Evolutionary conservation across 108 stramenopile species (phyloP), one percentile per base, ranked within the genome.

Genomic region (Thalassiosira profunda): DNA sequence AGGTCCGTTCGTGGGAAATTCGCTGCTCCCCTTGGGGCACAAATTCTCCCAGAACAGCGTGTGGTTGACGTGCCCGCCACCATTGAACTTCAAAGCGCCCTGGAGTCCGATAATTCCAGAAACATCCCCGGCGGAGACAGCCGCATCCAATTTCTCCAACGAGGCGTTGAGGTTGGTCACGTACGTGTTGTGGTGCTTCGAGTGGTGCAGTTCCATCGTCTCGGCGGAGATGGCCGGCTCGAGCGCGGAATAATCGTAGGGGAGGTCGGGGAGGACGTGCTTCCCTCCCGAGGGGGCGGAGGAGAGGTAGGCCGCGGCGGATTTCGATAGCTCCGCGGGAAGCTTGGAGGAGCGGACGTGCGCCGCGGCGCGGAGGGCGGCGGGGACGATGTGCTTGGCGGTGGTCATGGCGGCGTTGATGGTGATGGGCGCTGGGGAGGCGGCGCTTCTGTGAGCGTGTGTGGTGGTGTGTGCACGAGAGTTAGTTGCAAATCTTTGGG

Each of bases 61-160:
- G 75, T 99, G 99, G 69, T 99, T 99, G 47, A 99, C 43, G 68
- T 99, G 98, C 24, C 99, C 99, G 2, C 99, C 99, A 14, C 99
- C 99, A 74, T 99, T 99, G 89, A 99, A 99, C 63, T 96, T 96
- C 49, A 98, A 71, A 12, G 97, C 97, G 29, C 79, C 84, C 46
- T 93, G 87, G 15, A 94, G 63, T 20, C 70, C 74, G 51, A 97
- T 87, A 35, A 92, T 80, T 15, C 61, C 76, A 23, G 87, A 87
- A 23, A 92, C 89, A 74, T 97, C 91, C 1, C 89, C 91, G 33
- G 81, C 48, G 2, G 75, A 63, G 26, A 86, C 70, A 57, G 96
- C 93, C 12, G 79, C 74, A 55, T 95, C 92, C 9, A 95, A 76
- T 79, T 96, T 95, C 70, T 96, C 96, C 36, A 95, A 63, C 18